Base-by-base conservation (phyloP, 2,329 filamentous ascomycete genomes). In the Fusarium lyarnte region DNA sequence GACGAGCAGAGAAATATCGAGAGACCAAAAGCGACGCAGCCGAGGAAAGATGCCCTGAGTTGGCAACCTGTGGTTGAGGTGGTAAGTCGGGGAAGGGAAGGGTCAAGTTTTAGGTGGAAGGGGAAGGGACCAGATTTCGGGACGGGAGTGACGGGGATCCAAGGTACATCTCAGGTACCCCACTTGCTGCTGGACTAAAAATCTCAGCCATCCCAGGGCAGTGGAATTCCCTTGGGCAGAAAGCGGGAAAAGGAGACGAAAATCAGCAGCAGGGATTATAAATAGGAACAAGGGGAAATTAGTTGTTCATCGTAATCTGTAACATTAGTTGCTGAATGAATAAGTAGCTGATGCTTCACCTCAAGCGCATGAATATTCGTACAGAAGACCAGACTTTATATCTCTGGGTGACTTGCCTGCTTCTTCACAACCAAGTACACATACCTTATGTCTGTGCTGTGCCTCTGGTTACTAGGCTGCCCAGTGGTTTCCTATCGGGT, bases 111-210 rank as follows among this genome's bases (percentile, higher is more conserved):
- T 73, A 68, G 64, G 53, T 36, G 41, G 41, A 58, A 47, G 60
- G 63, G 41, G 64, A 67, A 49, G 63, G 65, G 63, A 55, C 57
- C 58, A 63, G 61, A 54, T 43, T 36, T 54, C 54, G 42, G 69
- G 69, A 58, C 53, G 64, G 64, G 67, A 72, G 61, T 63, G 49
- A 74, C 69, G 69, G 61, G 65, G 59, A 25, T 49, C 49, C 42
- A 42, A 69, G 59, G 73, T 75, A 75, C 61, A 51, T 62, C 12
- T 14, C 19, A 61, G 45, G 58, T 74, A 74, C 69, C 33, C 65
- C 64, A 70, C 52, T 62, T 12, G 52, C 45, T 42, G 51, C n/a
- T 25, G 27, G 38, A 33, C 66, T 61, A 63, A 54, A 67, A 68
- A 54, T 67, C 58, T 49, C 63, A 58, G 65, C 64, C 64, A 68